Base-by-base conservation (phyloP, 805 yeast species). In the Schwanniomyces occidentalis region DNA sequence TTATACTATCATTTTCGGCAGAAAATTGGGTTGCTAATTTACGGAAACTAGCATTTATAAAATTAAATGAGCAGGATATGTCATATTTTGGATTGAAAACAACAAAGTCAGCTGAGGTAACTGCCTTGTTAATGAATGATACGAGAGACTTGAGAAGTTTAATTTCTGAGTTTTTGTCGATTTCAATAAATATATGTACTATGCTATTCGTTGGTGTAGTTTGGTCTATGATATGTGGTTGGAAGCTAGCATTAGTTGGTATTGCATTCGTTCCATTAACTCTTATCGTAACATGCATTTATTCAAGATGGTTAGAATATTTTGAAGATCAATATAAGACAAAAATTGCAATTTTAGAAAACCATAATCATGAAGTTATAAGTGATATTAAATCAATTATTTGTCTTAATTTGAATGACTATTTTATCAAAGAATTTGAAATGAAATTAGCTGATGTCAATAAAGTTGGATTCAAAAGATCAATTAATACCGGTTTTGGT, bases 221-320 rank as follows among this genome's bases (percentile, higher is more conserved):
- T 5, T 93, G 97, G 97, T 80, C 96, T 0, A 42, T 88, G 1
- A 71, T 70, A 0, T 54, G 71, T 8, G 96, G 96, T 0, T 93
- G 98, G 98, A 85, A 82, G 49, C 62, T 93, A 26, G 76, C 96
- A 2, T 61, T 91, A 7, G 93, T 87, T 2, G 95, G 95, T 2
- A 48, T 90, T 8, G 73, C 95, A 0, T 68, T 89, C 55, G 71
- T 85, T 9, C 95, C 96, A 0, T 43, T 80, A 8, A 78, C 85
- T 32, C 48, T 76, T 0, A 16, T 75, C 0, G 49, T 78, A 1
- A 74, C 90, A 2, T 58, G 64, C 0, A 28, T 66, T 1, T 86
- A 78, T 54, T 78, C 85, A 5, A 40, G 52, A 0, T 32, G 78
- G 3, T 58, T 82, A 20, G 79, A 75, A 40, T 54, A 44, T 7